A percentile compares a stretch with the other conserved stretches of the same genome.
phyloP scores from a whole-genome alignment of 2,329 filamentous ascomycete genomes.

The Phoma sp. region DNA sequence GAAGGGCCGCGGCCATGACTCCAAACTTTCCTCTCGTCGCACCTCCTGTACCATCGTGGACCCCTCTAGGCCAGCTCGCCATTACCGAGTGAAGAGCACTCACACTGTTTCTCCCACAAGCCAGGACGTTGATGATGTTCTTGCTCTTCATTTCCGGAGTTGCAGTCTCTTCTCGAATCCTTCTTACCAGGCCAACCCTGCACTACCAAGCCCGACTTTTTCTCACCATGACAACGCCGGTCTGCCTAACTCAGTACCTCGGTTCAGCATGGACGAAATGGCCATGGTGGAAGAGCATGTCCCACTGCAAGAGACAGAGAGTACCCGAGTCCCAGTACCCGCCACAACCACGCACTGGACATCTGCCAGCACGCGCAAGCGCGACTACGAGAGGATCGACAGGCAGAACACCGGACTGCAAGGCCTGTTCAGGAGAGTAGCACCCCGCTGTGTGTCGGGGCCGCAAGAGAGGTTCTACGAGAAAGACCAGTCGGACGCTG shows the following conservation, averaged over 20 bases:
- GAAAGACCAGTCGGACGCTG: conserved; percentile 42
- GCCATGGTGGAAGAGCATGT: conserved; percentile 15
- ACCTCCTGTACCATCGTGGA: conserved; percentile 45
- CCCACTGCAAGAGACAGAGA: conserved; percentile 27
- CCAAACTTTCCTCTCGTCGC: conserved; percentile 43
- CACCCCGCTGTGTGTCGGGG: conserved; percentile 43
- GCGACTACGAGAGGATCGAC: conserved; percentile 48
- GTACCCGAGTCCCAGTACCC: conserved; percentile 14
- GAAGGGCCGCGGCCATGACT: conserved; percentile 35
- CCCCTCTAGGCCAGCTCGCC: conserved; percentile 41
- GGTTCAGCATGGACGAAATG: conserved; percentile 28
- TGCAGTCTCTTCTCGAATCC: conserved; percentile 45
- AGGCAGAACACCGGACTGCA: conserved; percentile 46
- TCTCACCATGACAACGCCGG: conserved; percentile 24
- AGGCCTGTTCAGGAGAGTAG: conserved; percentile 38
- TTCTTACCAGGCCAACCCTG: conserved; percentile 33
- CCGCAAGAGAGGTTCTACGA: conserved; percentile 46
- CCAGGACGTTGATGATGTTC: conserved; percentile 47
- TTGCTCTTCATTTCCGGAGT: conserved; percentile 48
- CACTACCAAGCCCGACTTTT: conserved; percentile 28
- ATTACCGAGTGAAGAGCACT: conserved; percentile 44
- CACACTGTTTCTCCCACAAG: conserved; percentile 32
- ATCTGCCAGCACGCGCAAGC: conserved; percentile 41
- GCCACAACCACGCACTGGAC: conserved; percentile 48
- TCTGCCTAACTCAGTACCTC: conserved; percentile 15